phyloP scores from a whole-genome alignment of 140 eudicot genomes.

The Stevia rebaudiana region DNA sequence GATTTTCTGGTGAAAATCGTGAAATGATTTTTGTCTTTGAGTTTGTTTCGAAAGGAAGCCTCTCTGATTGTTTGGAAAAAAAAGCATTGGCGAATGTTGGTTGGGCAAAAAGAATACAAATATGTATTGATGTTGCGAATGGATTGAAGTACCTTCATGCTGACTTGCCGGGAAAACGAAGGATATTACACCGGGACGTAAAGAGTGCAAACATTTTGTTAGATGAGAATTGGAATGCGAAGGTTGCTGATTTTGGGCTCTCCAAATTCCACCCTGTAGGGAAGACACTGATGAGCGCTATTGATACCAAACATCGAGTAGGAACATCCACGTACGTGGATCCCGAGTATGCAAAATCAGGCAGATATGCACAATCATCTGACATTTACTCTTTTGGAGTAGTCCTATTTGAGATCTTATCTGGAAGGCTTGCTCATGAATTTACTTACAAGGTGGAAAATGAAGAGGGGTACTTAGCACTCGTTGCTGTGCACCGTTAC shows the following conservation, averaged over 20 bases:
- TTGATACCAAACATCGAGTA: background rate
- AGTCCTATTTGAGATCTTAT: background rate
- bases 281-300: background rate
- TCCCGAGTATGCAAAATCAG: background rate
- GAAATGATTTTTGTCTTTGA: too few relatives aligned
- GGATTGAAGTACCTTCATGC: background rate
- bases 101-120: background rate
- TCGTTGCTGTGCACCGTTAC: background rate
- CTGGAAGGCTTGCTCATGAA: background rate
- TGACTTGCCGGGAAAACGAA: too few relatives aligned
- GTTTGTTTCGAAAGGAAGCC: background rate
- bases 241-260: too few relatives aligned
- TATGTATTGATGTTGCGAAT: background rate
- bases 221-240: too few relatives aligned
- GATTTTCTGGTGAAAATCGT: too few relatives aligned
- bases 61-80: background rate
- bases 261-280: too few relatives aligned
- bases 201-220: too few relatives aligned
- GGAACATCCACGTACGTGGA: conserved; percentile 1
- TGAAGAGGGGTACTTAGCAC: too few relatives aligned
- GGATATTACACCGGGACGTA: too few relatives aligned
- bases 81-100: background rate
- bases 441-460: background rate
- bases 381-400: conserved; percentile 6
- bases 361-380: background rate